Base-by-base conservation (phyloP, 2,329 filamentous ascomycete species). In the Trichoderma hamatum region DNA sequence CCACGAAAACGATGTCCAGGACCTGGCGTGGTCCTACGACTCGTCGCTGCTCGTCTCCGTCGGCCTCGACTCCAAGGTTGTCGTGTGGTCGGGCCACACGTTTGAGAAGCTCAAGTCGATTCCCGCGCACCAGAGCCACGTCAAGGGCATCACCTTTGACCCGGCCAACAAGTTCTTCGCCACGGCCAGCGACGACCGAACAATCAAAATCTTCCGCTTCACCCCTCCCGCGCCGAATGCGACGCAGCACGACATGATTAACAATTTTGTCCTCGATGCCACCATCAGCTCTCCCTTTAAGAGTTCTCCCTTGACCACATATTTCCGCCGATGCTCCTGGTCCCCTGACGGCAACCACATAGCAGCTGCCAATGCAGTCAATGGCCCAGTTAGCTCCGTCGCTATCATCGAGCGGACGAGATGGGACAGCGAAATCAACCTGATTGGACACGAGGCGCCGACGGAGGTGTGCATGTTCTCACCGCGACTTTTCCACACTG, bases 101-200 rank as follows among this genome's bases (percentile, higher is more conserved):
- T 99, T 99, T 74, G 96, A 99, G 82, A 98, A 97, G 82, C 86
- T 99, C 73, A 98, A 98, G 85, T 95, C 93, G 3, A 83, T 99
- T 5, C 90, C 94, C 2, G 91, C 94, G 69, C 96, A 99, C 80
- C 93, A 97, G 79, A 97, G 94, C 78, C 96, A 98, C 78, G 96
- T 99, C 82, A 99, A 99, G 80, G 96, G 96, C 71, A 96, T 99
- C 75, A 97, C 95, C 0, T 99, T 99, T 77, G 96, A 99, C 77
- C 96, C 96, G 0, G 96, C 96, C 52, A 98, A 98, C 83, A 99
- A 98, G 78, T 99, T 97, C 84, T 99, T 99, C 80, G 96, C 96
- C 19, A 99, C 96, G 0, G 94, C 96, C 2, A 97, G 94, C 81
- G 96, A 99, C 79, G 96, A 99, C 80, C 90, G 96, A 70, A 95